These are phyloP conservation scores for Pseudonectria buxi DNA, from an alignment of 2,329 filamentous ascomycete species.

Conservation along the genomic window DNA sequence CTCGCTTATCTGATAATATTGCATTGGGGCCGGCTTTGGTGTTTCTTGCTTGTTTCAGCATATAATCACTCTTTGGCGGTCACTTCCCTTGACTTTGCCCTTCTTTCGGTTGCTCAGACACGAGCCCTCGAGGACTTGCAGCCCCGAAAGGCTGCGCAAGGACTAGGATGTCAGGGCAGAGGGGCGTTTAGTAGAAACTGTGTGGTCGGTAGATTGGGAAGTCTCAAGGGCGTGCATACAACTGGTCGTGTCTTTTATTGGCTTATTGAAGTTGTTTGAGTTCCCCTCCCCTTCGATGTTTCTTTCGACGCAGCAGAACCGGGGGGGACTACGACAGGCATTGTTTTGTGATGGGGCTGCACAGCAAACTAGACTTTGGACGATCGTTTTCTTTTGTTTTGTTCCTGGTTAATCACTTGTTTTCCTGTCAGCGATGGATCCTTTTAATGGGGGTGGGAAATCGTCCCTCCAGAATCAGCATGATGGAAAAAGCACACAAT, in stretches of 20 bases:
- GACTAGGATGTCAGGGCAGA: neutral
- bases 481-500: neutral
- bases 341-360: slow-evolving; percentile 17
- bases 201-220: slow-evolving; percentile 13
- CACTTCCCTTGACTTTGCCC: slow-evolving; percentile 9
- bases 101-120: slow-evolving; percentile 4
- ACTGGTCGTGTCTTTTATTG: slow-evolving; percentile 9
- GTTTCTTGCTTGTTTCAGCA: slow-evolving; percentile 23
- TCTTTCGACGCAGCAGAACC: slow-evolving; percentile 5
- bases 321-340: slow-evolving; percentile 20
- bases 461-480: neutral
- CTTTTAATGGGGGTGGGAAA: neutral
- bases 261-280: slow-evolving; percentile 12
- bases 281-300: slow-evolving; percentile 2
- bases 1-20: slow-evolving; percentile 38
- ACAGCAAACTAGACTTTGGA: slow-evolving; percentile 27
- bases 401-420: slow-evolving; percentile 12
- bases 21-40: slow-evolving; percentile 36
- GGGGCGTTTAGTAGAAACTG: slow-evolving; percentile 6
- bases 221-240: slow-evolving; percentile 11
- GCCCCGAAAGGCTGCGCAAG: too few relatives aligned
- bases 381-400: slow-evolving; percentile 20
- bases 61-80: slow-evolving; percentile 21
- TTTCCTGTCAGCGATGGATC: slow-evolving; percentile 12
- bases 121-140: slow-evolving; percentile 2